phyloP scores from a whole-genome alignment of 108 stramenopile genomes.

The Nitzschia putrida region DNA sequence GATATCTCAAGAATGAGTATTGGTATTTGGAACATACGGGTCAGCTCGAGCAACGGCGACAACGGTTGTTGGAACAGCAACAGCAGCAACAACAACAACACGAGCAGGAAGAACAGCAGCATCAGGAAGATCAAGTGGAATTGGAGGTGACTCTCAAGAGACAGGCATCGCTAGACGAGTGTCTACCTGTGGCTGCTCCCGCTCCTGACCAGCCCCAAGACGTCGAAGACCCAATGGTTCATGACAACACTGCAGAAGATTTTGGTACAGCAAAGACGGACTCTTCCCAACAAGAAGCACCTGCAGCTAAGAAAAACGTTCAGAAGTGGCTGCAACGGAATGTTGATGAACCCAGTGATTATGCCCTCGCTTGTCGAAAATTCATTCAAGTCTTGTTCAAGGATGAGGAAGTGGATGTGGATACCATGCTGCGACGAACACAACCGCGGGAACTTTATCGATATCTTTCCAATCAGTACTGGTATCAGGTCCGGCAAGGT shows the following conservation, averaged over 20 bases:
- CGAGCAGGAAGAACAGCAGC: not conserved
- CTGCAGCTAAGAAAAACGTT: not conserved
- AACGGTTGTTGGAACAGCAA: not conserved
- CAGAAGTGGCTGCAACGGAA: constrained; percentile 33
- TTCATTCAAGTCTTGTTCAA: constrained; percentile 19
- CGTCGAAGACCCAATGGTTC: not conserved
- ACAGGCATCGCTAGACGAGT: not conserved
- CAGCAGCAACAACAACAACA: not conserved
- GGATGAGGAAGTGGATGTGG: constrained; percentile 28
- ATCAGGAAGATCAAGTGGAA: not conserved
- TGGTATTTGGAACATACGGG: constrained; percentile 33
- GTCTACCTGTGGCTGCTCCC: not conserved
- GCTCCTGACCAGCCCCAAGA: not conserved
- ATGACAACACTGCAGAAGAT: not conserved
- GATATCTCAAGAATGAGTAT: constrained; percentile 35
- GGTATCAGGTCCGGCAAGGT: constrained; percentile 31
- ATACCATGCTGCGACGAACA: constrained; percentile 29
- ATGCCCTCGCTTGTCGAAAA: constrained; percentile 21
- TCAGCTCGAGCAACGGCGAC: constrained; percentile 7
- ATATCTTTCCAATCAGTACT: constrained; percentile 32
- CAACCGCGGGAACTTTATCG: constrained; percentile 24
- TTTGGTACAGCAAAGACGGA: not conserved
- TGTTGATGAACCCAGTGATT: constrained; percentile 35
- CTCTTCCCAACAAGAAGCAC: not conserved
- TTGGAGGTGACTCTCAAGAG: not conserved